A percentile compares a stretch with the other conserved stretches of the same genome.
These are phyloP conservation scores for Eucalyptus guilfoylei DNA, from an alignment of 345 rosid species.

Conservation along the genomic window DNA sequence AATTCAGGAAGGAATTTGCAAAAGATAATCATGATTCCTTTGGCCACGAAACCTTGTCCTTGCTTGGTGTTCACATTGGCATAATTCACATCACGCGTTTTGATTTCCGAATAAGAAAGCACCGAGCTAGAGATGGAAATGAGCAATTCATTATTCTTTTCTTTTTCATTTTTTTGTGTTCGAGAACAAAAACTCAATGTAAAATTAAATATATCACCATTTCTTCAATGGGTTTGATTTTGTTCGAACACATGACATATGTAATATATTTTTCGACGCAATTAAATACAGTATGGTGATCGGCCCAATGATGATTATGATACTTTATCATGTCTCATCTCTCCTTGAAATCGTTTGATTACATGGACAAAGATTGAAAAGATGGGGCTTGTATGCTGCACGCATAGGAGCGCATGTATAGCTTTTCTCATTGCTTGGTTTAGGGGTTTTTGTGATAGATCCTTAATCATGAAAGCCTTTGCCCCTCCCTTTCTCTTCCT, in stretches of 20 bases:
- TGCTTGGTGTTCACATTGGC: background rate
- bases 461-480: background rate
- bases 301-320: background rate
- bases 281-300: rapidly evolving
- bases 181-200: background rate
- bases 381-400: background rate
- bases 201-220: background rate
- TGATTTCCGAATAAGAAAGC: background rate
- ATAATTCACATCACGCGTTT: background rate
- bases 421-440: background rate
- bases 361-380: background rate
- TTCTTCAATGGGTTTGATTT: background rate
- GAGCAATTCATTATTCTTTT: background rate
- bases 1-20: background rate
- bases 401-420: background rate
- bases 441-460: background rate
- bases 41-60: background rate
- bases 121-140: background rate
- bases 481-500: background rate
- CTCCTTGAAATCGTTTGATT: background rate
- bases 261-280: background rate
- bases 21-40: background rate
- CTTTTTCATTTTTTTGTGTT: too few species aligned
- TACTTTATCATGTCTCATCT: background rate
- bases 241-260: background rate